phyloP scores from a whole-genome alignment of 805 yeast species.

The Candida arabinofermentans region DNA sequence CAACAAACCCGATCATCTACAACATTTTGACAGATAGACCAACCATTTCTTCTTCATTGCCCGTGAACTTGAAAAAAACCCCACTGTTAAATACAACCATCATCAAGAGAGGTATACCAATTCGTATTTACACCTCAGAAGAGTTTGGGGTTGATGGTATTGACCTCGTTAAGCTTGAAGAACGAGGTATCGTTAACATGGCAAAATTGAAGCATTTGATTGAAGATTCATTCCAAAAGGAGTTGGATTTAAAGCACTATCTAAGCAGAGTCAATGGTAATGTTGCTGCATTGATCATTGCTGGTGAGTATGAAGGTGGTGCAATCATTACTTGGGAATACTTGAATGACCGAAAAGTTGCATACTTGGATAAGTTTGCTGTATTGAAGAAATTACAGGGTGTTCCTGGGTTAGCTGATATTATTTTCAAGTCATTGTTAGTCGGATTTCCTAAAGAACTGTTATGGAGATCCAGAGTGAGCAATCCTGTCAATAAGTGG shows the following conservation, averaged over 20 bases:
- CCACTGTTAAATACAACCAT: constrained; percentile 75
- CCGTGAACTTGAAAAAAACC: constrained; percentile 54
- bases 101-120: constrained; percentile 68
- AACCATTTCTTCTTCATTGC: constrained; percentile 83
- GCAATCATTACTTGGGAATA: constrained; percentile 87
- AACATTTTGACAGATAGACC: constrained; percentile 91
- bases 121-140: constrained; percentile 36
- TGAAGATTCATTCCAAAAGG: constrained; percentile 73
- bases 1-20: constrained; percentile 81
- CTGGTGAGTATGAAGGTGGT: constrained; percentile 94
- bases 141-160: constrained; percentile 12
- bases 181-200: constrained; percentile 45
- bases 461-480: constrained; percentile 84
- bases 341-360: constrained; percentile 35
- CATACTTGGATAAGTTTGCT: constrained; percentile 93
- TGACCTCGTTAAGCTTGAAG: constrained; percentile 40
- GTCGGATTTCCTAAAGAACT: constrained; percentile 66
- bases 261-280: constrained; percentile 57
- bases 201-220: constrained; percentile 56
- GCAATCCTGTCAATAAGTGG: constrained; percentile 95
- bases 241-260: constrained; percentile 64
- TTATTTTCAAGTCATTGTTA: constrained; percentile 78
- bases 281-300: constrained; percentile 74
- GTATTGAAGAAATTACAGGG: constrained; percentile 84
- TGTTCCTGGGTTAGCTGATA: constrained; percentile 88